Evolutionary conservation across 208 protist species (phyloP).

Genomic region (Naegleria lovaniensis): DNA sequence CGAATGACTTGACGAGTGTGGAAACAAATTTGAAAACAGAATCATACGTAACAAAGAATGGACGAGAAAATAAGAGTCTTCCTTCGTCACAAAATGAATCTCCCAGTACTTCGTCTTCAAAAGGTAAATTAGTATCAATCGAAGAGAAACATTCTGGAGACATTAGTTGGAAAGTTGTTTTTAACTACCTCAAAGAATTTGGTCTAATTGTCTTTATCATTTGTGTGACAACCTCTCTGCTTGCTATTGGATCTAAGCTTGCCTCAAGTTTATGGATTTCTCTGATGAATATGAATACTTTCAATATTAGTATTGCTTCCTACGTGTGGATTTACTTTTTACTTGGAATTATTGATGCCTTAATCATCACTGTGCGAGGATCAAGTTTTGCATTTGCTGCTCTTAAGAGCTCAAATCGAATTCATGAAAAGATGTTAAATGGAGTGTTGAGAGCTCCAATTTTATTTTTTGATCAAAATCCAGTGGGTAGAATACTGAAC

Average conservation of each 20-base stretch:
- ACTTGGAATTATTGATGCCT: not conserved
- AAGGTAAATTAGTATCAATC: not conserved
- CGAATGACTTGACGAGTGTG: too few relatives aligned
- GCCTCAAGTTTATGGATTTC: not conserved
- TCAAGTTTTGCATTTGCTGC: not conserved
- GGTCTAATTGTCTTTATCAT: not conserved
- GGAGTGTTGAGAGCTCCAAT: slow-evolving; percentile 55
- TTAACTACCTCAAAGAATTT: not conserved
- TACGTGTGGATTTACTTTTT: not conserved
- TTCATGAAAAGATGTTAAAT: slow-evolving; percentile 56
- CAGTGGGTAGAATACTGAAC: slow-evolving; percentile 83
- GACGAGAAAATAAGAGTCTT: too few relatives aligned
- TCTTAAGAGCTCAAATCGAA: not conserved
- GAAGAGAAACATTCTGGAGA: not conserved
- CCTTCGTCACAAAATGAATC: too few relatives aligned
- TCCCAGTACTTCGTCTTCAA: not conserved
- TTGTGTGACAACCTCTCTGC: too few relatives aligned
- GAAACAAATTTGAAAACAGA: too few relatives aligned
- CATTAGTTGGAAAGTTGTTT: not conserved
- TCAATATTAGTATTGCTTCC: not conserved
- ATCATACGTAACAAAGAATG: too few relatives aligned
- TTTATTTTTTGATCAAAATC: slow-evolving; percentile 88
- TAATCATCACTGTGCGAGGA: not conserved
- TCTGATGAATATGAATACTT: not conserved
- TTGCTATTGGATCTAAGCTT: not conserved